Conservation (phyloP, 2,329 filamentous ascomycete genomes). For the Penicillium sp. region DNA sequence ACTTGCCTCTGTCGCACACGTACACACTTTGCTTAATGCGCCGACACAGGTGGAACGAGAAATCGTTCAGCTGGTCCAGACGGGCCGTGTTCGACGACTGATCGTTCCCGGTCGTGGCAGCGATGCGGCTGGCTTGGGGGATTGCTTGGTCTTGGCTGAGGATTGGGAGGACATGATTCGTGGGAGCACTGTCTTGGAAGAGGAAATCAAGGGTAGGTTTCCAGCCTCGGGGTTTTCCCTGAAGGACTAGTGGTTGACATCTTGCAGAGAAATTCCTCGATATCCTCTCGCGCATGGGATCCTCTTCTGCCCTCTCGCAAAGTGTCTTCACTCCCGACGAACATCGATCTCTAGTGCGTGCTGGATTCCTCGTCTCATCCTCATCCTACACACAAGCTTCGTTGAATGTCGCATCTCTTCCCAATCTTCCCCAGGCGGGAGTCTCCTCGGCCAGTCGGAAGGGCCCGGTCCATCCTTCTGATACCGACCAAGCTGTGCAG, state of each 20-base stretch:
- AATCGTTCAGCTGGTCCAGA: slow-evolving; percentile 55
- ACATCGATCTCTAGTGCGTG: slow-evolving; percentile 50
- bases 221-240: neutral
- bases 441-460: slow-evolving; percentile 32
- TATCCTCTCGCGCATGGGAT: slow-evolving; percentile 51
- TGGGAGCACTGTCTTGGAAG: slow-evolving; percentile 36
- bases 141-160: slow-evolving; percentile 58
- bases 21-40: slow-evolving; percentile 59
- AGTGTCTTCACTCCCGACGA: slow-evolving; percentile 51
- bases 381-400: slow-evolving; percentile 44
- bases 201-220: slow-evolving; percentile 38
- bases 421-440: slow-evolving; percentile 29
- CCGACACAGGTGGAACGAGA: slow-evolving; percentile 63
- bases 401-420: slow-evolving; percentile 46
- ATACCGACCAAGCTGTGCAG: slow-evolving; percentile 20
- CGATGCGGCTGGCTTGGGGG: slow-evolving; percentile 58
- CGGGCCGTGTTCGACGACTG: slow-evolving; percentile 56
- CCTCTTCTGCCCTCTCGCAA: slow-evolving; percentile 49
- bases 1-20: slow-evolving; percentile 61
- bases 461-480: slow-evolving; percentile 13
- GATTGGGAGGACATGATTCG: slow-evolving; percentile 54
- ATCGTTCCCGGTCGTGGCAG: slow-evolving; percentile 59
- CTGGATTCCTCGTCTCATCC: slow-evolving; percentile 58
- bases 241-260: neutral
- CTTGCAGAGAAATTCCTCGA: slow-evolving; percentile 52